Evolutionary conservation across 208 protist genomes (phyloP).

Genomic region (Leishmania amazonensis): DNA sequence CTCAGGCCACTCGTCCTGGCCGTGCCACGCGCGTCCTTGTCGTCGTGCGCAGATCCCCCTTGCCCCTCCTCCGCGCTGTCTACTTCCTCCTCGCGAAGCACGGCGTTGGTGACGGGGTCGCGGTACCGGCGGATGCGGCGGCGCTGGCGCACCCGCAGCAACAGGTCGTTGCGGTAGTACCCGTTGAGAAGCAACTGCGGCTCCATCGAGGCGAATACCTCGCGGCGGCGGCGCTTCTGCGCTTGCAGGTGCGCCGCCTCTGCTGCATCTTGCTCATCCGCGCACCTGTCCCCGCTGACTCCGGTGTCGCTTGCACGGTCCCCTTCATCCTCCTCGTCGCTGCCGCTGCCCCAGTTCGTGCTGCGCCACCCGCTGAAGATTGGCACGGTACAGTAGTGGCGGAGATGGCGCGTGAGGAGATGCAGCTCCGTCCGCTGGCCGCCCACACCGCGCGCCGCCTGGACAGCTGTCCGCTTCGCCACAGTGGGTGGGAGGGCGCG

Average conservation of each 20-base stretch:
- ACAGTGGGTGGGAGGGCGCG: background rate
- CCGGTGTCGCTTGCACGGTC: background rate
- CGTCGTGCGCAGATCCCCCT: background rate
- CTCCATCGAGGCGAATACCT: slow-evolving; percentile 71
- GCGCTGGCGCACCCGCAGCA: slow-evolving; percentile 56
- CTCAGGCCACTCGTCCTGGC: background rate
- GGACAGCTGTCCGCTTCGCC: background rate
- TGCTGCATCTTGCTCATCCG: background rate
- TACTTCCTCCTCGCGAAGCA: slow-evolving; percentile 49
- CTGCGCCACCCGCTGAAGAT: slow-evolving; percentile 41
- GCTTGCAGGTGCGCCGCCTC: background rate
- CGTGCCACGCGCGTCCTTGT: background rate
- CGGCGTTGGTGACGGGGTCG: slow-evolving; percentile 44
- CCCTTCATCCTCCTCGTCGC: background rate
- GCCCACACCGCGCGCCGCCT: background rate
- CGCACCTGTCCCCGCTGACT: background rate
- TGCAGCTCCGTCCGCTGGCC: background rate
- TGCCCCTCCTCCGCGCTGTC: background rate
- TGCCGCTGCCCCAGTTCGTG: slow-evolving; percentile 32
- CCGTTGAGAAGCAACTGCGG: slow-evolving; percentile 74
- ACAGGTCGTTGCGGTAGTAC: slow-evolving; percentile 78
- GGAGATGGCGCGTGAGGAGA: slow-evolving; percentile 16
- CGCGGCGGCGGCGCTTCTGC: slow-evolving; percentile 29
- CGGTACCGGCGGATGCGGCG: slow-evolving; percentile 52
- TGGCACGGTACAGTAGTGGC: slow-evolving; percentile 38